Percentiles rank a stretch among this genome's conserved stretches.
Conservation (phyloP, 2,329 filamentous ascomycete species). For the Aureobasidium sp. region DNA sequence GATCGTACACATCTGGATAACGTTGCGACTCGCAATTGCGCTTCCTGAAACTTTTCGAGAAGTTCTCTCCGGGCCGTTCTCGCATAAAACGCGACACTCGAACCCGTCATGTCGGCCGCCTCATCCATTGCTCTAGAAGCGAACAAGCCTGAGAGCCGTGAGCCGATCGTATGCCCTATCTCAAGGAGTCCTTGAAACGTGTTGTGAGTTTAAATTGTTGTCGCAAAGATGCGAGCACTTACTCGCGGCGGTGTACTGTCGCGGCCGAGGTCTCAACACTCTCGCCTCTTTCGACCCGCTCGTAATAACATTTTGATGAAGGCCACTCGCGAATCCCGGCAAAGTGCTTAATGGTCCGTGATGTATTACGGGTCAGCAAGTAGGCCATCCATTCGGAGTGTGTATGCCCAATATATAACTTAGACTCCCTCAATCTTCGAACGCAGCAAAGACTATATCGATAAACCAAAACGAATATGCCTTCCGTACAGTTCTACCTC, state of each 20-base stretch:
- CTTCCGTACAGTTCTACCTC: conserved; percentile 24
- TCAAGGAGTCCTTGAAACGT: background rate
- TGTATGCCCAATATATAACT: conserved; percentile 10
- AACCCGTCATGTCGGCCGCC: background rate
- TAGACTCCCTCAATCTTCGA: background rate
- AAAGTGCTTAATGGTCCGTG: background rate
- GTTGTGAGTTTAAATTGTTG: background rate
- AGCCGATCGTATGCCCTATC: background rate
- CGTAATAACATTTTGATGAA: conserved; percentile 4
- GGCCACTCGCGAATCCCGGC: background rate
- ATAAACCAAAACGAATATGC: conserved; percentile 4
- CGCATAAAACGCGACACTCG: background rate
- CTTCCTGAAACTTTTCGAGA: conserved; percentile 10
- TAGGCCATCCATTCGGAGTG: background rate
- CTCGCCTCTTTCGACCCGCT: conserved; percentile 9
- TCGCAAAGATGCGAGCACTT: conserved; percentile 11
- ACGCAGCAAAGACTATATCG: background rate
- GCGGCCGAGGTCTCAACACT: background rate
- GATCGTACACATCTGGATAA: background rate
- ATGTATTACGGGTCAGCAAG: conserved; percentile 1
- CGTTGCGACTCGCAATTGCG: background rate
- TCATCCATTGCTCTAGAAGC: background rate
- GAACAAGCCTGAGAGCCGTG: background rate
- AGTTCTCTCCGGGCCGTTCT: background rate
- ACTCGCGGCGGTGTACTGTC: background rate